Evolutionary conservation across 148 eudicot genomes (phyloP), one percentile per base, ranked within the genome.

Genomic region (Chenopodium suecicum): DNA sequence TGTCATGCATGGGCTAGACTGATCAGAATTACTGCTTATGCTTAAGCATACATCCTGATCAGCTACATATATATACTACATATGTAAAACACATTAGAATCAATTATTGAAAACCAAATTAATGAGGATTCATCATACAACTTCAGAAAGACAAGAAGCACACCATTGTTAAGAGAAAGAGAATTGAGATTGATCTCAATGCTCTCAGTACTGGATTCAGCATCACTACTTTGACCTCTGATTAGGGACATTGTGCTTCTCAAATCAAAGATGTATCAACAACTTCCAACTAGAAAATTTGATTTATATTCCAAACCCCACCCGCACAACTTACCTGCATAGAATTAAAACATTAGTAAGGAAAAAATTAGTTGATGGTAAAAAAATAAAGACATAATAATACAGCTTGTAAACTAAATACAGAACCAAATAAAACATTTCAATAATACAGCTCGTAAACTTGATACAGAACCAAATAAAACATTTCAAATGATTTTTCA

Each of bases 11-110:
- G 52, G 50, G 54, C 52, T 71, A 71, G 75, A 71, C 44, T 71
- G 75, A 64, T 64, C 58, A 23, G 70, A n/a, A 20, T 11, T 41
- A 23, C 34, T 12, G 52, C 34, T 23, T 67, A 46, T 5, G 44
- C 44, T 37, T 37, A 37, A 77, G 80, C 56, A 41, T 27, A 2
- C 23, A 77, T 41, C 37, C 64, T 77, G 72, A 77, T 64, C 44
- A 17, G 56, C 54, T 48, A 8, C 54, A 48, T 48, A 2, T 7
- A 48, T 48, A 48, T 37, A 37, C 44, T 37, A 37, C 44, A 37
- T 37, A 48, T 48, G 54, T 48, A 10, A 48, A 48, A 48, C 54
- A 48, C 72, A 63, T 17, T 50, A 46, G 5, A 19, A 22, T 25
- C 14, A 64, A 27, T 41, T 41, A 23, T 37, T 77, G 60, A 64